These are phyloP conservation scores for Sphaerulina populicola DNA, from an alignment of 2,329 filamentous ascomycete species.

Conservation along the genomic window DNA sequence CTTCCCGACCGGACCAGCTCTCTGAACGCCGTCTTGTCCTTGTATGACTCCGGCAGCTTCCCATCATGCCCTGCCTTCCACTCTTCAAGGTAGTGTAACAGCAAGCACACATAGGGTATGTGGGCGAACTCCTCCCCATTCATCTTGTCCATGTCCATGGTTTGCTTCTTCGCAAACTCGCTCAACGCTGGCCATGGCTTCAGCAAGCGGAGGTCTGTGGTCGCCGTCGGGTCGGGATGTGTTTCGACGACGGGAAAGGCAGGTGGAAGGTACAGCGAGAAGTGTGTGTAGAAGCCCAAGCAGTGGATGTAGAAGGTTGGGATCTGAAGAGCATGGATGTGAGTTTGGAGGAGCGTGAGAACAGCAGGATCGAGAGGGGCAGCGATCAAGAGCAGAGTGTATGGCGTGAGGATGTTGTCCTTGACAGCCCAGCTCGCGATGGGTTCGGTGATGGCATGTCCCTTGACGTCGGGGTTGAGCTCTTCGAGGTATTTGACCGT, in stretches of 20 bases:
- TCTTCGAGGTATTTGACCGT: constrained; percentile 71
- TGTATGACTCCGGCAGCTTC: constrained; percentile 61
- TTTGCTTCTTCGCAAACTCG: constrained; percentile 58
- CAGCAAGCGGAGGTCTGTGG: constrained; percentile 73
- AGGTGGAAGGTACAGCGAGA: constrained; percentile 68
- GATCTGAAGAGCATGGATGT: constrained; percentile 51
- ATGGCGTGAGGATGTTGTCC: constrained; percentile 38
- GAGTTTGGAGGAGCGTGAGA: constrained; percentile 44
- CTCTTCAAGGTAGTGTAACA: constrained; percentile 70
- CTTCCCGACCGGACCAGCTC: constrained; percentile 70
- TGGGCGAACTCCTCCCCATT: constrained; percentile 81
- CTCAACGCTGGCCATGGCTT: constrained; percentile 77
- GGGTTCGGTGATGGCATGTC: constrained; percentile 55
- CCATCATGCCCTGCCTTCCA: constrained; percentile 70
- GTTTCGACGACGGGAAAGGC: constrained; percentile 91
- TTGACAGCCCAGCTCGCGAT: constrained; percentile 39
- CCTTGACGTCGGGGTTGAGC: constrained; percentile 85
- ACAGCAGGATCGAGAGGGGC: constrained; percentile 50
- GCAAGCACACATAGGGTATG: constrained; percentile 73
- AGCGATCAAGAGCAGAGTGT: constrained; percentile 54
- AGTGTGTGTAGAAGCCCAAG: constrained; percentile 85
- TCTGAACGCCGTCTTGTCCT: constrained; percentile 78
- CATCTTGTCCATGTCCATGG: constrained; percentile 57
- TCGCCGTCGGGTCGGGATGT: constrained; percentile 80
- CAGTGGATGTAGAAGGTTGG: constrained; percentile 78